These are phyloP conservation scores for Yamadazyma epiphylla DNA, from an alignment of 1,139 yeast genomes.

Conservation along the genomic window DNA sequence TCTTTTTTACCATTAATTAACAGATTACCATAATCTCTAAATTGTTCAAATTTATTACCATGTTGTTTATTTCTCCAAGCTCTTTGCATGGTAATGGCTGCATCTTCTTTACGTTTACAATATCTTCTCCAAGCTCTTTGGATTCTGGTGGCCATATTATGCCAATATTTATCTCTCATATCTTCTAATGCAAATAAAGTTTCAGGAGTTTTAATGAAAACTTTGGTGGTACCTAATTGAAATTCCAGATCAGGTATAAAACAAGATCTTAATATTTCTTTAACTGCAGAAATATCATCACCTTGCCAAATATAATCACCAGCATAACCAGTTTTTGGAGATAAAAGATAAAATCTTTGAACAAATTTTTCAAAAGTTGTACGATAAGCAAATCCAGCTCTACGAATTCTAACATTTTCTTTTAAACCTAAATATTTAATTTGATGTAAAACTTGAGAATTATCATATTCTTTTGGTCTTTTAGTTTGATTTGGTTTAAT, in stretches of 20 bases:
- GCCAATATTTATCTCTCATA: conserved; percentile 97
- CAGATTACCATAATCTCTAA: conserved; percentile 78
- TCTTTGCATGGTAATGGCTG: conserved; percentile 80
- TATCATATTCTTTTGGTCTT: conserved; percentile 86
- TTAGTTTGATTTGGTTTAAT: conserved; percentile 96
- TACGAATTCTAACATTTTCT: conserved; percentile 94
- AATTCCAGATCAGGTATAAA: conserved; percentile 77
- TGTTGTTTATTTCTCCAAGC: conserved; percentile 81
- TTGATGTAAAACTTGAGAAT: conserved; percentile 89
- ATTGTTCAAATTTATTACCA: conserved; percentile 76
- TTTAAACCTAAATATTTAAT: conserved; percentile 93
- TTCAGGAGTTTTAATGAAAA: conserved; percentile 95
- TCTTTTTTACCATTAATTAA: conserved; percentile 75
- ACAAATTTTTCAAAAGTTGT: conserved; percentile 96
- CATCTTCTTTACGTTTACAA: conserved; percentile 75
- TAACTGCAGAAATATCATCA: conserved; percentile 76
- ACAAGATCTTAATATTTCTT: conserved; percentile 74
- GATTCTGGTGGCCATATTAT: conserved; percentile 94
- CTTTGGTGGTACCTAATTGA: conserved; percentile 93
- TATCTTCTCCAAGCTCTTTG: conserved; percentile 96
- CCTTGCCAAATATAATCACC: conserved; percentile 98
- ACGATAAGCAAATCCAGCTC: conserved; percentile 98
- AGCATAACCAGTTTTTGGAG: conserved; percentile 91
- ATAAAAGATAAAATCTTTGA: conserved; percentile 88
- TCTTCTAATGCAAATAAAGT: conserved; percentile 93